phyloP scores from a whole-genome alignment of 306 rosid genomes.

The Pachyrhizus erosus region DNA sequence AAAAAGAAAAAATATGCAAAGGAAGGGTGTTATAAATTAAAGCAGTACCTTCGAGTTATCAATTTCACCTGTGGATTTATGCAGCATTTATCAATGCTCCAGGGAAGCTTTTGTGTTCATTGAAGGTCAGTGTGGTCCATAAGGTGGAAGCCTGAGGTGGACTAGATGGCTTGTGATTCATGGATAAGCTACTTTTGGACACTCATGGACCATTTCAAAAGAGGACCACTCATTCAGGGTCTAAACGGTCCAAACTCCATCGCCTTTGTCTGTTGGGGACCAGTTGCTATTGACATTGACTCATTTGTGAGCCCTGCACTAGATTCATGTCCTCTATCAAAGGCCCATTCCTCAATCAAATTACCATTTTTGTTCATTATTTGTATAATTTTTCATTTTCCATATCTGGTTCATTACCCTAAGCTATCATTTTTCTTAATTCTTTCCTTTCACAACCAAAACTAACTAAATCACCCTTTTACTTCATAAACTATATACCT shows the following conservation, averaged over 20 bases:
- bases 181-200: conserved; percentile 47
- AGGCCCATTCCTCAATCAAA: conserved; percentile 37
- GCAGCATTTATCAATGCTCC: conserved; percentile 44
- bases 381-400: neutral
- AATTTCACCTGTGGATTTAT: conserved; percentile 53
- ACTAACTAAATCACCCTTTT: neutral
- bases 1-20: conserved; percentile 5
- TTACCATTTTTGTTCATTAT: neutral
- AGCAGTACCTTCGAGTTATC: conserved; percentile 53
- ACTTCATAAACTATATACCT: no score
- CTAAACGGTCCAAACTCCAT: conserved; percentile 27
- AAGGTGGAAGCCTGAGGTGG: conserved; percentile 29
- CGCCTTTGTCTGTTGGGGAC: conserved; percentile 44
- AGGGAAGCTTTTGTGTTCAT: conserved; percentile 36
- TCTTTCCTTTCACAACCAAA: neutral
- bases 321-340: conserved; percentile 26
- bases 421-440: neutral
- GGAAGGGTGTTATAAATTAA: conserved; percentile 36
- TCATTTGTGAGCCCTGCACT: conserved; percentile 28
- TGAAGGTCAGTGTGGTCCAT: conserved; percentile 49
- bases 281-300: conserved; percentile 46
- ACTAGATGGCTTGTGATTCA: conserved; percentile 49
- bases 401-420: neutral
- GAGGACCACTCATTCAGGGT: conserved; percentile 58
- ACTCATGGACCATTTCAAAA: conserved; percentile 49